Percentiles rank a stretch among this genome's conserved stretches.
These are phyloP conservation scores for Trichophyton rubrum DNA, from an alignment of 2,329 filamentous ascomycete genomes.

Conservation along the genomic window DNA sequence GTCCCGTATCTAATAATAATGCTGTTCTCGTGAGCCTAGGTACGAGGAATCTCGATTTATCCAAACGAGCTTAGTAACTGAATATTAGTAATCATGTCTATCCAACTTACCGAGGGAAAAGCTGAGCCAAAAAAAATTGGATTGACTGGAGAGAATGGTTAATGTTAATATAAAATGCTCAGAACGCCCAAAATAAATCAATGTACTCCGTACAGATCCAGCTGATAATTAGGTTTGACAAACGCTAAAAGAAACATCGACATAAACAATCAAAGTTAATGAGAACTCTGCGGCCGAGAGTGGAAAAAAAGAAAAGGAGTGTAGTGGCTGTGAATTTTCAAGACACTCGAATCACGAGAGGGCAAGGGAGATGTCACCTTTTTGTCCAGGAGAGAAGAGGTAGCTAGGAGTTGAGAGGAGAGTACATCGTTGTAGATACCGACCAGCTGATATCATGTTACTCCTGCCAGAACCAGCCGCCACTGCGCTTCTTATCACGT, in stretches of 20 bases:
- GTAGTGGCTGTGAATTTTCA: not conserved
- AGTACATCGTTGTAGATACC: not conserved
- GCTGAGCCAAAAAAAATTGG: not conserved
- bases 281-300: not conserved
- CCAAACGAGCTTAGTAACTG: slow-evolving; percentile 2
- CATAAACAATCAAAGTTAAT: not conserved
- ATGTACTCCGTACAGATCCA: not conserved
- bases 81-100: not conserved
- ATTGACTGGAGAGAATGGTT: not conserved
- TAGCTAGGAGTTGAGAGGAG: not conserved
- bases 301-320: not conserved
- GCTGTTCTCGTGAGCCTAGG: not conserved
- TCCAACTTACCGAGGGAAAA: not conserved
- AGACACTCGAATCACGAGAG: not conserved
- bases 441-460: slow-evolving; percentile 11
- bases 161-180: not conserved
- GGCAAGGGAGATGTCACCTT: not conserved
- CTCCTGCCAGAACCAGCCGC: slow-evolving; percentile 31
- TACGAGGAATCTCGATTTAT: not conserved
- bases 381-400: not conserved
- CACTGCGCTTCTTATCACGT: slow-evolving; percentile 3
- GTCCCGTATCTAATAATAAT: not conserved
- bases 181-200: not conserved
- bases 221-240: not conserved
- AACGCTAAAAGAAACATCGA: not conserved